Base-by-base conservation (phyloP, 2,329 filamentous ascomycete genomes). In the Arachnomyces sp. region DNA sequence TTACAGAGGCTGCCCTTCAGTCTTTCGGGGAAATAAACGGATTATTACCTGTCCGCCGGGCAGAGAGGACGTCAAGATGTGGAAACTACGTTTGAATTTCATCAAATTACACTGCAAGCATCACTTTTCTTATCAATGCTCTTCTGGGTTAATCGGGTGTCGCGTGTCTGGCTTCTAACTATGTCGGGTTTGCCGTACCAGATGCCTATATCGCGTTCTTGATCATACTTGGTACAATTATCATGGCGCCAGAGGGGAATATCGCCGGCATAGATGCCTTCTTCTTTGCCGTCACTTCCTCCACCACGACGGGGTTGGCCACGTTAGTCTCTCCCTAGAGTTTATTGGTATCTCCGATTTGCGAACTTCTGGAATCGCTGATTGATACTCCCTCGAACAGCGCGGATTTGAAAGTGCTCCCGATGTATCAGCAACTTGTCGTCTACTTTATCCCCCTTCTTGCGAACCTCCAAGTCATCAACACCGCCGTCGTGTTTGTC, bases 241-340 rank as follows among this genome's bases (percentile, higher is more conserved):
- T 68, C 32, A 44, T 69, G 14, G 61, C 56, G 32, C 62, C 62
- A 1, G 53, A 59, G 36, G 63, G 64, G 18, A 70, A 69, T 39
- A 34, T 70, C 4, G 44, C 46, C 3, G 64, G 63, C 0, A 56
- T 72, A 14, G 71, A 75, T 56, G 63, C 68, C 15, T 72, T 67
- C 51, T 71, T 73, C 52, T 68, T 73, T 29, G 69, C 70, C 12
- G 64, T 61, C 43, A 73, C 70, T 49, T 61, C 63, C 2, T 66
- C 67, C 1, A 74, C 71, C 4, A 68, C 71, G 46, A 72, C 71
- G 0, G 72, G 72, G 0, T 52, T 75, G 16, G 74, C 73, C 45
- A 65, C 68, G 68, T 73, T 20, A 28, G 15, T 31, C 1, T n/a
- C 17, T 34, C 28, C 15, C n/a, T n/a, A n/a, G n/a, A n/a, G 30